Evolutionary conservation across 768 basidiomycete species (phyloP).

Genomic region (Galerina marginata): DNA sequence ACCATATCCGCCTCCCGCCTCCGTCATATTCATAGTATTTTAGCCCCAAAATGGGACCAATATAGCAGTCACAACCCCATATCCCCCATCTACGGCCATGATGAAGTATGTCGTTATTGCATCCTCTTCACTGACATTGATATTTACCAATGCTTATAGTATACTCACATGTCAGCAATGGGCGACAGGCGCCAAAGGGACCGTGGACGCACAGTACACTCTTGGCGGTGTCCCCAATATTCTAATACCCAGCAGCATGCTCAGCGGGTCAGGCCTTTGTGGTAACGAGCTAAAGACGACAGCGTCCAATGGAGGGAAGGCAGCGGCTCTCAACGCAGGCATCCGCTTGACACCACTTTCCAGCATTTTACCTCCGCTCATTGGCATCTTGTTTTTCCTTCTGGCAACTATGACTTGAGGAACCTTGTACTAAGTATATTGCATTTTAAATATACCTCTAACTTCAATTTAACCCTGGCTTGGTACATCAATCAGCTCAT

Average conservation of each 20-base stretch:
- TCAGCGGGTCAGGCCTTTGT: slow-evolving; percentile 47
- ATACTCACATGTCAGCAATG: slow-evolving; percentile 70
- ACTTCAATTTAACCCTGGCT: neutral
- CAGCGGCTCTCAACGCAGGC: slow-evolving; percentile 20
- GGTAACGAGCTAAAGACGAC: slow-evolving; percentile 26
- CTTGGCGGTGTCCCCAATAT: slow-evolving; percentile 66
- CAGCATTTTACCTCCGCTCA: slow-evolving; percentile 4
- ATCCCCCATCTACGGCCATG: slow-evolving; percentile 48
- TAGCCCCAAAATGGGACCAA: slow-evolving; percentile 59
- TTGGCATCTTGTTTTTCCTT: slow-evolving; percentile 5
- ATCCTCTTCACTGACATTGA: neutral
- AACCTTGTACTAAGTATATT: neutral
- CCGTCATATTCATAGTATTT: slow-evolving; percentile 3
- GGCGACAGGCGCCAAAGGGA: slow-evolving; percentile 70
- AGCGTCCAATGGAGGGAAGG: slow-evolving; percentile 27
- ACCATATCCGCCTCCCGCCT: neutral
- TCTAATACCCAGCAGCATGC: slow-evolving; percentile 48
- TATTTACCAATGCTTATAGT: slow-evolving; percentile 34
- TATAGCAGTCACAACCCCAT: slow-evolving; percentile 64
- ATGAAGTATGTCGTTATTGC: slow-evolving; percentile 53
- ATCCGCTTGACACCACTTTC: slow-evolving; percentile 3
- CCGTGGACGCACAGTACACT: slow-evolving; percentile 64
- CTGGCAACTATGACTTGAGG: neutral
- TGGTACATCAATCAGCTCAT: neutral
- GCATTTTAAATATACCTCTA: neutral